A percentile compares a stretch with the other conserved stretches of the same genome.
These are phyloP conservation scores for Artemisia princeps DNA, from an alignment of 140 eudicot species.

Conservation along the genomic window DNA sequence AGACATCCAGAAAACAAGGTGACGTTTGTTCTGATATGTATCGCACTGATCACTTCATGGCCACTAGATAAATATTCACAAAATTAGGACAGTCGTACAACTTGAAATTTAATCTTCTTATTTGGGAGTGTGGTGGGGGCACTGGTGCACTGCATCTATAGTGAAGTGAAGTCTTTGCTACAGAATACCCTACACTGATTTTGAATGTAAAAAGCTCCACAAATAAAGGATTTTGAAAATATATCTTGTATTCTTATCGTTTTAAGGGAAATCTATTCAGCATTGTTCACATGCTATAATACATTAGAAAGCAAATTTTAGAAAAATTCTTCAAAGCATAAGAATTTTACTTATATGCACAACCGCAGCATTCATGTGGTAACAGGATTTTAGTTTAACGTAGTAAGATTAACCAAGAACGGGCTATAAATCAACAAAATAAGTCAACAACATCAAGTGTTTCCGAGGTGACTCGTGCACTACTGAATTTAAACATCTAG, in stretches of 20 bases:
- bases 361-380: too few species aligned
- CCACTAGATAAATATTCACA: neutral
- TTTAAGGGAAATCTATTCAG: conserved; percentile 2
- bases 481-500: too few species aligned
- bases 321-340: neutral
- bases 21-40: conserved; percentile 1
- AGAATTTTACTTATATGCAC: too few species aligned
- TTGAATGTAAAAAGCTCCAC: neutral
- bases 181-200: too few species aligned
- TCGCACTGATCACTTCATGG: neutral
- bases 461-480: too few species aligned
- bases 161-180: too few species aligned
- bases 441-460: too few species aligned
- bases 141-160: too few species aligned
- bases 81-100: neutral
- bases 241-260: conserved; percentile 2
- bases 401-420: too few species aligned
- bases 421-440: too few species aligned
- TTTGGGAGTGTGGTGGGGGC: neutral
- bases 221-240: neutral
- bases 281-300: neutral
- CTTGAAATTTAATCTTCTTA: neutral
- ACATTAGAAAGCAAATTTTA: conserved; percentile 4
- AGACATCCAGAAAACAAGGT: conserved; percentile 12
- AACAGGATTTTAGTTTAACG: too few species aligned